Evolutionary conservation across 2,329 filamentous ascomycete species (phyloP), one percentile per base, ranked within the genome.

Genomic region (Ophiostoma sp.): DNA sequence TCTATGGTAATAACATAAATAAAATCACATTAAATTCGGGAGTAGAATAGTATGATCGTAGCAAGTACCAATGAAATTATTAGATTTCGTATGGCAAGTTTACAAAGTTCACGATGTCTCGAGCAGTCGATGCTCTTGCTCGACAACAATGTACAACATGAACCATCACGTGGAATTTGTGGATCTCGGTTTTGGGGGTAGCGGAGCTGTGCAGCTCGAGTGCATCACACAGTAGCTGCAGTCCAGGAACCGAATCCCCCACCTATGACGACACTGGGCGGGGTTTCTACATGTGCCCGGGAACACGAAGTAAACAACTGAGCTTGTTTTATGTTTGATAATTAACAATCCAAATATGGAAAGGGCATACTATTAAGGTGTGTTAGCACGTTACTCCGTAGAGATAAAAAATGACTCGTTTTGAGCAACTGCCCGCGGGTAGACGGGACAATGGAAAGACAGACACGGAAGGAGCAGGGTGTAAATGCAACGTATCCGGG

Each of bases 261-360:
- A 71, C 70, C 54, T 71, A 72, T 72, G 71, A 72, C 71, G 71
- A 72, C 71, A 72, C 66, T 71, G 23, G 27, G 57, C 57, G 71
- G 71, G 62, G 70, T 70, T 60, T 66, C 64, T 68, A 57, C 62
- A 65, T 13, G 62, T 36, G 20, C 60, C 67, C 23, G 60, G 60
- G 27, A 64, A 35, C 52, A 57, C n/a, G 20, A 52, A 52, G 20
- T n/a, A 20, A n/a, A 20, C 44, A 48, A n/a, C n/a, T 17, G n/a
- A 57, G n/a, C 52, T 57, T 7, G 31, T 60, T n/a, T 27, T n/a
- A 13, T 57, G 3, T 31, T 20, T 62, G 13, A 3, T 41, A 3
- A 41, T 39, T 8, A 39, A 15, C 4, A 4, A 41, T 52, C 44
- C 39, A 41, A 62, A 27, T 48, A 62, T 4, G 57, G 57, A 62